Evolutionary conservation across 805 yeast genomes (phyloP).

Genomic region (Sugiyamaella valdiviana): DNA sequence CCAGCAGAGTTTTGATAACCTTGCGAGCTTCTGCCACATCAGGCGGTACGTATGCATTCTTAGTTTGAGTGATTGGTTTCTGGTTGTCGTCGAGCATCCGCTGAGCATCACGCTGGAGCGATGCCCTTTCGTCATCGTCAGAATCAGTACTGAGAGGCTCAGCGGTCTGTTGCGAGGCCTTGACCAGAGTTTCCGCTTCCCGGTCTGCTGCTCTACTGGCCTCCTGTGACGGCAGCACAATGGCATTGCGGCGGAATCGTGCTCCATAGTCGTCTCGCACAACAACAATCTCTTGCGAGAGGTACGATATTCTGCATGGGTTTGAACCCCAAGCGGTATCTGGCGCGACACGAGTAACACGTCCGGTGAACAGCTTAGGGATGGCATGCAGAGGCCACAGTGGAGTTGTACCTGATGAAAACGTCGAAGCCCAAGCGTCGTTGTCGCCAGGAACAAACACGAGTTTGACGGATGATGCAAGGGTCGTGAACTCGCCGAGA

Average conservation of each 20-base stretch:
- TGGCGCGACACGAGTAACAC: slow-evolving; percentile 51
- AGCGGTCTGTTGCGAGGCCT: too few species aligned
- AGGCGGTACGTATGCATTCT: slow-evolving; percentile 18
- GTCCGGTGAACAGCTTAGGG: slow-evolving; percentile 64
- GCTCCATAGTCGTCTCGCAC: slow-evolving; percentile 67
- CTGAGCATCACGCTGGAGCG: slow-evolving; percentile 17
- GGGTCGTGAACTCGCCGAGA: slow-evolving; percentile 50
- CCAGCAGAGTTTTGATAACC: slow-evolving; percentile 71
- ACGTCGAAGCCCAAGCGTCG: slow-evolving; percentile 87
- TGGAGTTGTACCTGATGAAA: slow-evolving; percentile 51
- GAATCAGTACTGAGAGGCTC: neutral
- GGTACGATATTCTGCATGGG: slow-evolving; percentile 70
- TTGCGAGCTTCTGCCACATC: slow-evolving; percentile 35
- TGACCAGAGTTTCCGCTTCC: too few species aligned
- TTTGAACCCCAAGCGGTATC: slow-evolving; percentile 61
- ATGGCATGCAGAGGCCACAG: slow-evolving; percentile 69
- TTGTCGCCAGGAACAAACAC: slow-evolving; percentile 81
- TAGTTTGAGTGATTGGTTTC: slow-evolving; percentile 6
- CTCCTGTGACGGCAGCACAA: slow-evolving; percentile 40
- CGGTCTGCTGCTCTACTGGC: slow-evolving; percentile 9
- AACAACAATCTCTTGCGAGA: slow-evolving; percentile 77
- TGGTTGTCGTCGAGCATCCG: slow-evolving; percentile 12
- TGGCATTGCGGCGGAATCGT: slow-evolving; percentile 64
- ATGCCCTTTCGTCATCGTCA: slow-evolving; percentile 21
- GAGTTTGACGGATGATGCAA: slow-evolving; percentile 50